Conservation (phyloP, 176 grass and related monocot genomes). For the Dactylis glomerata region DNA sequence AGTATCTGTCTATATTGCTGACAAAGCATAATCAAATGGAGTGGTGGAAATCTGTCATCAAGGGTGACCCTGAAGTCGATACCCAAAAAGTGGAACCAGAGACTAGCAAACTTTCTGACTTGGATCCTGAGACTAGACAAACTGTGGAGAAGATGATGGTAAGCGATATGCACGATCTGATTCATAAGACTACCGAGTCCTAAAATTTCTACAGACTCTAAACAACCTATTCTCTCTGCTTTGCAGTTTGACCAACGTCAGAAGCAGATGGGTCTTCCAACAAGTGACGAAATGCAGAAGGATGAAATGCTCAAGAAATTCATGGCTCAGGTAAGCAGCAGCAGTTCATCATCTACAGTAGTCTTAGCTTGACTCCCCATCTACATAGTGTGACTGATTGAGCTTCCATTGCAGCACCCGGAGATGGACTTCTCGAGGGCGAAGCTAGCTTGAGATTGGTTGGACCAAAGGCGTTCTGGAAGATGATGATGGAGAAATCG, state of each 20-base stretch:
- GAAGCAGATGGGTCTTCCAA: slow-evolving; percentile 93
- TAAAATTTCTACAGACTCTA: neutral
- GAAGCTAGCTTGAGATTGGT: slow-evolving; percentile 31
- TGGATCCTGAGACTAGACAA: slow-evolving; percentile 95
- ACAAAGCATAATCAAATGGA: slow-evolving; percentile 99
- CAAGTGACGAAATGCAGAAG: slow-evolving; percentile 96
- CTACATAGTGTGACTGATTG: neutral
- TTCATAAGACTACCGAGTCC: neutral
- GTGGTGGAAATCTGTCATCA: slow-evolving; percentile 87
- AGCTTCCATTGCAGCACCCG: slow-evolving; percentile 33
- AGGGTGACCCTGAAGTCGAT: slow-evolving; percentile 89
- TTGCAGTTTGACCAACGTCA: slow-evolving; percentile 92
- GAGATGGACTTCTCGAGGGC: slow-evolving; percentile 64
- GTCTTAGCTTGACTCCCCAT: neutral
- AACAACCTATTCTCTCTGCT: neutral
- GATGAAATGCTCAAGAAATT: slow-evolving; percentile 96
- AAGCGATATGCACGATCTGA: slow-evolving; percentile 24
- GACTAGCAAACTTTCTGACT: slow-evolving; percentile 81
- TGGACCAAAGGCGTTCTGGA: neutral
- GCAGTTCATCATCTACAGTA: neutral
- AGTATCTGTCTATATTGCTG: slow-evolving; percentile 62
- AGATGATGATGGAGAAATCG: neutral
- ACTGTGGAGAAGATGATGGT: slow-evolving; percentile 99
- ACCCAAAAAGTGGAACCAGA: slow-evolving; percentile 83
- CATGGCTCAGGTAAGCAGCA: slow-evolving; percentile 61